Conservation (phyloP, 352 stramenopile genomes). For the Globisporangium megalacanthum region DNA sequence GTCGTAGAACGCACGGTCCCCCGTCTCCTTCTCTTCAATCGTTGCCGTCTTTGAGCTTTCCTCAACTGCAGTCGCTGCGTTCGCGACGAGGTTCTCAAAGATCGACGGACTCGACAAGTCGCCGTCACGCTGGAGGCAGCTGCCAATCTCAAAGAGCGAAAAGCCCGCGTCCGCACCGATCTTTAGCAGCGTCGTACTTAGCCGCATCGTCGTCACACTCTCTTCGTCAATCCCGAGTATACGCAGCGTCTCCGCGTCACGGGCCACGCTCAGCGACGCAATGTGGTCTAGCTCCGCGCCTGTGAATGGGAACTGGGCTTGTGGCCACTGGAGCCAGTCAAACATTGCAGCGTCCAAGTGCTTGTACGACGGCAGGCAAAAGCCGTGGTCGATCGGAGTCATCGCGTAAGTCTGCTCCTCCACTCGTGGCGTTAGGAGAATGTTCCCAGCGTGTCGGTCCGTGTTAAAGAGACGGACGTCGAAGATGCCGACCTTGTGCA, state of each 20-base stretch:
- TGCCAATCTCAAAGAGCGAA: conserved; percentile 83
- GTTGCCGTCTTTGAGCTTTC: conserved; percentile 15
- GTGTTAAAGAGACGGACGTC: conserved; percentile 88
- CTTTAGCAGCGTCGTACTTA: conserved; percentile 74
- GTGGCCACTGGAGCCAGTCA: conserved; percentile 86
- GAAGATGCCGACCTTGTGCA: conserved; percentile 88
- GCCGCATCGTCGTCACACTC: conserved; percentile 74
- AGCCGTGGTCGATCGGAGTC: conserved; percentile 88
- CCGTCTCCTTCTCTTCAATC: conserved; percentile 13
- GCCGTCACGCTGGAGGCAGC: conserved; percentile 71
- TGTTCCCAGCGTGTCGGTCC: conserved; percentile 85
- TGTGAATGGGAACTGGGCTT: conserved; percentile 86
- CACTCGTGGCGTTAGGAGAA: conserved; percentile 48
- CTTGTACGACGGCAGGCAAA: conserved; percentile 79
- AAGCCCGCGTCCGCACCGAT: conserved; percentile 71
- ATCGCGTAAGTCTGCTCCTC: conserved; percentile 74
- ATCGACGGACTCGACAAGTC: conserved; percentile 73
- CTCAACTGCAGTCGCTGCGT: conserved; percentile 18
- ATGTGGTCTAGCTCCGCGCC: conserved; percentile 73
- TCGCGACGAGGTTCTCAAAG: conserved; percentile 64
- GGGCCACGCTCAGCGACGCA: conserved; percentile 45
- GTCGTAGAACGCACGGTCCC: conserved; percentile 29
- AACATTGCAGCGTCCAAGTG: conserved; percentile 78
- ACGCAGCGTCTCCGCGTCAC: conserved; percentile 58
- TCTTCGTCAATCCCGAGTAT: conserved; percentile 76